phyloP scores from a whole-genome alignment of 73 alveolate genomes.

The Durusdinium trenchii region DNA sequence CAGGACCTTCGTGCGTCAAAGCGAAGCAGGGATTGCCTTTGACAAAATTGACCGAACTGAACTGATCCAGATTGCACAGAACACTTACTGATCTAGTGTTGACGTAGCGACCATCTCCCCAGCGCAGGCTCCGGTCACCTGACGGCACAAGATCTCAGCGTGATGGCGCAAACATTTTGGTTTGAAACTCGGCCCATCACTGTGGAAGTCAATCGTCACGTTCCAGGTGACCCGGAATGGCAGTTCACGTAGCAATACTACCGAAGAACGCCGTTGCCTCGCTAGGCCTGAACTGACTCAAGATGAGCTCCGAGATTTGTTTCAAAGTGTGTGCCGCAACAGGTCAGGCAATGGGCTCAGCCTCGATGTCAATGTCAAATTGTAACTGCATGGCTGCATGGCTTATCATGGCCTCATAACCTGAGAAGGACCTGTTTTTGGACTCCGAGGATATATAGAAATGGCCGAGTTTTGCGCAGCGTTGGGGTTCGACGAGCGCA shows the following conservation, averaged over 20 bases:
- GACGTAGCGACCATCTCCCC: not conserved
- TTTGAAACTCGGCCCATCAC: not conserved
- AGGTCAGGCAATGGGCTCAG: constrained; percentile 38
- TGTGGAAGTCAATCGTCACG: not conserved
- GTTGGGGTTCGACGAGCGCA: constrained; percentile 78
- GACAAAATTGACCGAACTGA: too few species aligned
- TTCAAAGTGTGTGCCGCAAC: constrained; percentile 88
- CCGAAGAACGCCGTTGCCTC: not conserved
- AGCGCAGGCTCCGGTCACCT: constrained; percentile 89
- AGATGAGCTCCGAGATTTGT: constrained; percentile 73
- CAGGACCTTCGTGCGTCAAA: constrained; percentile 84
- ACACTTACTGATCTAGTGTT: not conserved
- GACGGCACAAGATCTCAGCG: constrained; percentile 81
- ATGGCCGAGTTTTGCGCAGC: constrained; percentile 81
- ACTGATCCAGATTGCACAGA: not conserved
- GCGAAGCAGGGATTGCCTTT: constrained; percentile 75
- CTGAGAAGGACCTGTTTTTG: not conserved
- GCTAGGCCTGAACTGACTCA: constrained; percentile 82
- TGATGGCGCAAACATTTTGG: constrained; percentile 91
- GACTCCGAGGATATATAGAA: constrained; percentile 48
- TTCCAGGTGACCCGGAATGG: not conserved
- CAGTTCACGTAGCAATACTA: not conserved
- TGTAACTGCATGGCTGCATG: not conserved
- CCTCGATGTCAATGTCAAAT: not conserved
- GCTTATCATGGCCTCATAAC: not conserved